Conservation (phyloP, 2,329 filamentous ascomycete species). For the Diplocarpon mali region DNA sequence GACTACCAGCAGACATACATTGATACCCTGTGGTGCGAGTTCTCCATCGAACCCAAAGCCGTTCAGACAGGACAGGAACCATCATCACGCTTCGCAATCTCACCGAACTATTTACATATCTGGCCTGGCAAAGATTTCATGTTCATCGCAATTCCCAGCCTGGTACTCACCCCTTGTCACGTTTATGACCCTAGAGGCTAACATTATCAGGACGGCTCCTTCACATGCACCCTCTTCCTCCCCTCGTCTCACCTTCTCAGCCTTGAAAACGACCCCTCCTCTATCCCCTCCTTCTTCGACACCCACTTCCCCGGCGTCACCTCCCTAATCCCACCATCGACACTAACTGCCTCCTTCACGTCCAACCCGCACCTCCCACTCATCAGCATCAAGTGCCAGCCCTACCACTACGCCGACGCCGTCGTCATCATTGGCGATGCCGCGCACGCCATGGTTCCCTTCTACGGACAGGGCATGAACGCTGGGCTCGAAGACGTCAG, state of each 20-base stretch:
- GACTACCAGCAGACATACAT: conserved; percentile 92
- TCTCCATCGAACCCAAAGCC: conserved; percentile 56
- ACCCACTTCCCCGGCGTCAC: conserved; percentile 79
- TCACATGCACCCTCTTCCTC: conserved; percentile 90
- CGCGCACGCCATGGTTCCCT: conserved; percentile 95
- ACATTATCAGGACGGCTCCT: conserved; percentile 63
- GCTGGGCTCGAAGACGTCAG: conserved; percentile 90
- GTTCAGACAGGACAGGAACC: conserved; percentile 23
- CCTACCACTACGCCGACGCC: conserved; percentile 68
- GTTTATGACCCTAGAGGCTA: conserved; percentile 1
- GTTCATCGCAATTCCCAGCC: conserved; percentile 90
- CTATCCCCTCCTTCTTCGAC: conserved; percentile 65
- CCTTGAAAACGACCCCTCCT: conserved; percentile 51
- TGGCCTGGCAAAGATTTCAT: conserved; percentile 92
- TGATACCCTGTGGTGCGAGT: conserved; percentile 95
- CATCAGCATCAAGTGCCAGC: conserved; percentile 85
- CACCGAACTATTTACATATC: conserved; percentile 89
- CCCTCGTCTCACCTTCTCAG: conserved; percentile 56
- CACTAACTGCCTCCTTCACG: conserved; percentile 64
- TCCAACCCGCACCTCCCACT: conserved; percentile 82
- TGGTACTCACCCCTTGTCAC: conserved; percentile 5
- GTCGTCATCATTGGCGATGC: conserved; percentile 87
- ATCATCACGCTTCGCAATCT: conserved; percentile 57
- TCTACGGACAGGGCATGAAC: conserved; percentile 98
- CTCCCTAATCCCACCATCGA: conserved; percentile 52